phyloP scores from a whole-genome alignment of 352 stramenopile genomes.

The Lagenidium sp. region DNA sequence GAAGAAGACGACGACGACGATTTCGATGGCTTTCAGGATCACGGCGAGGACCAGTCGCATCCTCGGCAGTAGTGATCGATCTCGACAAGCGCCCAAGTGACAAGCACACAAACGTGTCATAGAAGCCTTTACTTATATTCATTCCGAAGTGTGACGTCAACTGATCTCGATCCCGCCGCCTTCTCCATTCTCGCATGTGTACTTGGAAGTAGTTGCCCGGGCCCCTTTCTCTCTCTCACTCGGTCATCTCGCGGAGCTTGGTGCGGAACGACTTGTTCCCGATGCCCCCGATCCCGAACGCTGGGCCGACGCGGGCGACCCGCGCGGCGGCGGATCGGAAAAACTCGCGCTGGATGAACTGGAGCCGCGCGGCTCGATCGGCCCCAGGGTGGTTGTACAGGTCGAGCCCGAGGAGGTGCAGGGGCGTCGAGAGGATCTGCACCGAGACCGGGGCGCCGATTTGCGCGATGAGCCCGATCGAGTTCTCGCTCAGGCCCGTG shows the following conservation, averaged over 20 bases:
- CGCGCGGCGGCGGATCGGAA: constrained; percentile 28
- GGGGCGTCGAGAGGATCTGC: constrained; percentile 49
- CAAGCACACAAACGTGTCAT: too few relatives aligned
- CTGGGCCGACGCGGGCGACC: constrained; percentile 43
- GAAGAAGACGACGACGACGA: constrained; percentile 9
- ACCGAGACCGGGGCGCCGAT: constrained; percentile 33
- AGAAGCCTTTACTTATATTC: too few relatives aligned
- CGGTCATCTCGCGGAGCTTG: constrained; percentile 9
- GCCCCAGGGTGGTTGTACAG: constrained; percentile 43
- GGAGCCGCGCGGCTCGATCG: constrained; percentile 7
- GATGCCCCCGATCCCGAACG: constrained; percentile 59
- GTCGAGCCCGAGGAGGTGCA: constrained; percentile 52
- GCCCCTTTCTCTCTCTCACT: too few relatives aligned
- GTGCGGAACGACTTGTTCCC: constrained; percentile 29
- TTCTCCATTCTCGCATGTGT: too few relatives aligned
- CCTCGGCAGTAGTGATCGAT: not conserved
- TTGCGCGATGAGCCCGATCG: constrained; percentile 24
- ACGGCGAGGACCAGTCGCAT: constrained; percentile 2
- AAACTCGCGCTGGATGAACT: constrained; percentile 39
- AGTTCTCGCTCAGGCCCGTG: constrained; percentile 17
- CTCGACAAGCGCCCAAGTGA: too few relatives aligned
- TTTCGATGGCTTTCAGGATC: constrained; percentile 18
- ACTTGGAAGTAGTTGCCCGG: too few relatives aligned
- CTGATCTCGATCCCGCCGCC: too few relatives aligned
- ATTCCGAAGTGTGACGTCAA: too few relatives aligned